Evolutionary conservation across 176 grass and related monocot genomes (phyloP), one percentile per base, ranked within the genome.

Genomic region (Rhynchospora breviuscula): DNA sequence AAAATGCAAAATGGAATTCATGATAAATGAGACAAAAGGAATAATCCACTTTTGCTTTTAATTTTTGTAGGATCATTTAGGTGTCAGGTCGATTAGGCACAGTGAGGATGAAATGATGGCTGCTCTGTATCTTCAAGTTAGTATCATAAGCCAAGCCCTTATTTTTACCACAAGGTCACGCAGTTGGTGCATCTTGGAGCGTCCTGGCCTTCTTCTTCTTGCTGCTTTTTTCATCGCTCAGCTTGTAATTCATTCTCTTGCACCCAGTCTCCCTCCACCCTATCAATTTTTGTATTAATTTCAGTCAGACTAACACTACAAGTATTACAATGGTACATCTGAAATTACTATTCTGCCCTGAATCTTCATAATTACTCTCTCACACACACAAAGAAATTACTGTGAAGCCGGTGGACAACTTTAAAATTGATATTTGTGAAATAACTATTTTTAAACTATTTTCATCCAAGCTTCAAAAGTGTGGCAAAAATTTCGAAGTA

Each of bases 61-160:
- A 67, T 46, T 23, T 75, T 85, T 52, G 25, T 77, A 99, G 96
- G 14, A 90, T 51, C 93, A 33, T 61, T 96, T 99, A 81, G 69
- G 90, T 9, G 93, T 99, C 51, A 81, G 78, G 58, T 78, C 89
- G 2, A 63, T 99, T 51, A 86, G 73, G 78, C 25, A 47, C 51
- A 84, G 33, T 15, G 40, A 85, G 6, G 88, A 90, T 2, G 93
- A 88, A 86, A 92, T 96, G 93, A 93, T 90, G 93, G 86, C 97
- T 17, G 93, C 97, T 48, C 67, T 99, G 71, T 99, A 99, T 89
- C 93, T 99, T 33, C 97, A 99, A 87, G 97, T 99, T 73, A 99
- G 97, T 61, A 96, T 99, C 43, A 91, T 99, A 47, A 96, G 97
- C 53, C 97, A 99, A 90, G 97, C 97, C 14, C 97, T 99, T 84